Conservation (phyloP, 108 stramenopile species). For the Nannochloropsis salina region DNA sequence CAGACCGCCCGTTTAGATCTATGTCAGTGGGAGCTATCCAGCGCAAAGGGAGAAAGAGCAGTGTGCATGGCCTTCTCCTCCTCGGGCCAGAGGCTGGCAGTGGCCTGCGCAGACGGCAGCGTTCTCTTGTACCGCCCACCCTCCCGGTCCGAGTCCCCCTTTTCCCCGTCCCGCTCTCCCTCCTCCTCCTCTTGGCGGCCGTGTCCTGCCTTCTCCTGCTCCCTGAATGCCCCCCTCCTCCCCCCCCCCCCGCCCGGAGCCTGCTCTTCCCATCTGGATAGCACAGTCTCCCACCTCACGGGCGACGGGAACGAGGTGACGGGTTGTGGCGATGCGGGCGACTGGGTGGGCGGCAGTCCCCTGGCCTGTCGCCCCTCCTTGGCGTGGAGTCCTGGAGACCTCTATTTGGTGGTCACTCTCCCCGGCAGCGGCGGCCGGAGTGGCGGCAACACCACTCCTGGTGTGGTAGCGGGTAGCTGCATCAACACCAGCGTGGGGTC, state of each 20-base stretch:
- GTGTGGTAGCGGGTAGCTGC: not conserved
- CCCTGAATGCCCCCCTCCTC: not conserved
- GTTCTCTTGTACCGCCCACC: not conserved
- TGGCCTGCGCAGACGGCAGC: not conserved
- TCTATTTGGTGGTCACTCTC: not conserved
- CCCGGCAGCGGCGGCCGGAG: not conserved
- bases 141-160: not conserved
- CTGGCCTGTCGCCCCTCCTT: not conserved
- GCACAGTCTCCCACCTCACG: not conserved
- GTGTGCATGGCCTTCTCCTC: not conserved
- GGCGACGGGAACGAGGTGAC: not conserved
- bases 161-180: not conserved
- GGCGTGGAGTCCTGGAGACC: not conserved
- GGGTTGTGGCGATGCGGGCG: not conserved
- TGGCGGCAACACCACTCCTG: not conserved
- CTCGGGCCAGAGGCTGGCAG: not conserved
- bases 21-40: not conserved
- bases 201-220: not conserved
- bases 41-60: not conserved
- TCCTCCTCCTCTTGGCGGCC: not conserved
- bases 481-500: not conserved
- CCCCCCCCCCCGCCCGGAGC: not conserved
- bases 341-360: not conserved
- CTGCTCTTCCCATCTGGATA: not conserved
- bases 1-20: not conserved